phyloP scores from a whole-genome alignment of 306 rosid species.

The Gastrolobium villosum region DNA sequence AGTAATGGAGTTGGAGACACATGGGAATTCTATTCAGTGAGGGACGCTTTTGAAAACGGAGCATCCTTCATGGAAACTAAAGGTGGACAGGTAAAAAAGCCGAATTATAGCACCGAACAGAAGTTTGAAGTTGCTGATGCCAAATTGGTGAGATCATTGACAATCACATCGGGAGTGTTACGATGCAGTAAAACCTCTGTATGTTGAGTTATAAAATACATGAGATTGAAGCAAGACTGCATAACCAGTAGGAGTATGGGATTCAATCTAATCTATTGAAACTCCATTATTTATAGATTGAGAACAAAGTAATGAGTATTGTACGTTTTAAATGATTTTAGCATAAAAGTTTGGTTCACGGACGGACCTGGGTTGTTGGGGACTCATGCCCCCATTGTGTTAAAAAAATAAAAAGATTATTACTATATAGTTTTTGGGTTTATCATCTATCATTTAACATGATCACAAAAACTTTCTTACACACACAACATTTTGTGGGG shows the following conservation, averaged over 20 bases:
- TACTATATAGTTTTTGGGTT: neutral
- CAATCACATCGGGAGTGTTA: conserved; percentile 45
- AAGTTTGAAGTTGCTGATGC: conserved; percentile 41
- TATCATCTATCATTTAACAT: no score
- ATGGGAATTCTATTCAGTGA: conserved; percentile 45
- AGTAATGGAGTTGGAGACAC: neutral
- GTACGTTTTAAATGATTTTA: neutral
- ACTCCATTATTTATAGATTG: neutral
- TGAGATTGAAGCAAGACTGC: neutral
- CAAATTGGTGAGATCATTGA: conserved; percentile 41
- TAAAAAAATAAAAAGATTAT: neutral
- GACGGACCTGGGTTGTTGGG: neutral
- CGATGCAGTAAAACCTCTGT: conserved; percentile 37
- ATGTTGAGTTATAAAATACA: conserved; percentile 24
- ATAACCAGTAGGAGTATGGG: neutral
- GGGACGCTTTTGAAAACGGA: conserved; percentile 53
- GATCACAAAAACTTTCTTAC: no score
- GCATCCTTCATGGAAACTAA: conserved; percentile 44
- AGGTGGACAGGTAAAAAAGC: conserved; percentile 27
- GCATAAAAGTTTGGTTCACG: neutral
- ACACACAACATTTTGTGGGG: no score
- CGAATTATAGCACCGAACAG: conserved; percentile 40
- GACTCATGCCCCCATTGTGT: neutral
- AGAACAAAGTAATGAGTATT: neutral
- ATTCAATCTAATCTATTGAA: neutral